Conservation (phyloP, 192 early-diverging fungal species). For the Globomyces pollinis-pini region DNA sequence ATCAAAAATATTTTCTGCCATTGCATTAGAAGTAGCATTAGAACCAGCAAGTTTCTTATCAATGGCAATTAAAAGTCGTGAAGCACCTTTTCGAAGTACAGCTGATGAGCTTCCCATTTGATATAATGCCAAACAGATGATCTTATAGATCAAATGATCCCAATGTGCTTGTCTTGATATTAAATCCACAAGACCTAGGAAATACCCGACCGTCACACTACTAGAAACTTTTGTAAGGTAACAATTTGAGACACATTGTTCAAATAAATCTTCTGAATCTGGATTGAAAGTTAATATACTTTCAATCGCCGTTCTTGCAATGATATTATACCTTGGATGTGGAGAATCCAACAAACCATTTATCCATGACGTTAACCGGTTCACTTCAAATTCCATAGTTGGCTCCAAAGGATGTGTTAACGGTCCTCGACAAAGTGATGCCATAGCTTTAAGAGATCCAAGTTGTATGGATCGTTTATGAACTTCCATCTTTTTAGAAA, state of each 20-base stretch:
- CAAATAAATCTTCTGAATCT: slow-evolving; percentile 41
- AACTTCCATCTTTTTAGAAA: slow-evolving; percentile 62
- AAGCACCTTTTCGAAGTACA: slow-evolving; percentile 60
- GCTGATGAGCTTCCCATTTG: slow-evolving; percentile 68
- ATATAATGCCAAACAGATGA: slow-evolving; percentile 65
- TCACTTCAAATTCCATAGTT: slow-evolving; percentile 25
- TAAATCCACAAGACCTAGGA: slow-evolving; percentile 66
- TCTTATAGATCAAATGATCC: slow-evolving; percentile 25
- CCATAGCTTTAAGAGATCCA: slow-evolving; percentile 82
- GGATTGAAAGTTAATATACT: slow-evolving; percentile 52
- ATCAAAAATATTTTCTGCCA: slow-evolving; percentile 9
- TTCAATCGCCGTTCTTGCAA: slow-evolving; percentile 56
- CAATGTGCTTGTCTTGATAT: slow-evolving; percentile 42
- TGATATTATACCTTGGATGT: slow-evolving; percentile 31
- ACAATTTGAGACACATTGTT: slow-evolving; percentile 60
- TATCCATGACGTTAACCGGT: slow-evolving; percentile 31
- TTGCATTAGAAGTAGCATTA: slow-evolving; percentile 13
- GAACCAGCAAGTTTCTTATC: slow-evolving; percentile 50
- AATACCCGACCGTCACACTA: slow-evolving; percentile 51
- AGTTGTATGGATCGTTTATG: slow-evolving; percentile 70
- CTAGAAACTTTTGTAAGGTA: slow-evolving; percentile 40
- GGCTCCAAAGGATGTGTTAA: slow-evolving; percentile 13
- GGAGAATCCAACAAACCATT: slow-evolving; percentile 31
- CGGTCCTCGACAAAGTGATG: slow-evolving; percentile 63
- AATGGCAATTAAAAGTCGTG: slow-evolving; percentile 61